Evolutionary conservation across 805 yeast genomes (phyloP), one percentile per base, ranked within the genome.

Genomic region (Metschnikowia baotianmanensis): DNA sequence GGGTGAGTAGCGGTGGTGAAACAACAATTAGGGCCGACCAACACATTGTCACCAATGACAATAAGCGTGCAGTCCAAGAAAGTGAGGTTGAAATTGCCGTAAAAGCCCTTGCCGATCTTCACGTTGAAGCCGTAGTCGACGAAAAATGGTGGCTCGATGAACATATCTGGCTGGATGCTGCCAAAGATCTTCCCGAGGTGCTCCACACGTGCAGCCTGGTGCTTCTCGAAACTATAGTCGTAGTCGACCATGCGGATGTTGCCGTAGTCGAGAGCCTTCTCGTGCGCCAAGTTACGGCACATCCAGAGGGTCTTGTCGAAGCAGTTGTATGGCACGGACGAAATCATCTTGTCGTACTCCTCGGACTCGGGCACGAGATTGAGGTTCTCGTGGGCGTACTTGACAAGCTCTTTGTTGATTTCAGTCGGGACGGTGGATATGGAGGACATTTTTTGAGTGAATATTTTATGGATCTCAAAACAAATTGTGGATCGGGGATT

Each of bases 101-200:
- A 83, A 57, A 80, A 77, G 21, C 63, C 57, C 42, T 79, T 73
- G 2, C 88, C 90, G 13, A 82, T 48, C 12, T 56, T 58, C 26
- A 75, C 63, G 59, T 83, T 84, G 57, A 67, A 74, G 0, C 90
- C 91, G 53, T 82, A 83, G 57, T 84, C 90, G 30, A 80, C 76
- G 45, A 47, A 64, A 51, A 78, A 72, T 5, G 87, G 87, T 1
- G 81, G 72, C 58, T 82, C 86, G 26, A 80, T 55, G 45, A 58
- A 67, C 11, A 58, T 44, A 36, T 63, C 59, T 9, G 62, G 48
- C 32, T 75, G 77, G 18, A 67, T 53, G 27, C 59, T 58, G 10
- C 88, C 88, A 35, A 83, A 67, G 15, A 81, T 57, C 15, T 55
- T 55, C 11, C 47, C 45, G 19, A 78, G 53, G 46, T 57, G 57